A percentile compares a stretch with the other conserved stretches of the same genome.
These are phyloP conservation scores for Fusarium vanettenii DNA, from an alignment of 2,329 filamentous ascomycete species.

Conservation along the genomic window DNA sequence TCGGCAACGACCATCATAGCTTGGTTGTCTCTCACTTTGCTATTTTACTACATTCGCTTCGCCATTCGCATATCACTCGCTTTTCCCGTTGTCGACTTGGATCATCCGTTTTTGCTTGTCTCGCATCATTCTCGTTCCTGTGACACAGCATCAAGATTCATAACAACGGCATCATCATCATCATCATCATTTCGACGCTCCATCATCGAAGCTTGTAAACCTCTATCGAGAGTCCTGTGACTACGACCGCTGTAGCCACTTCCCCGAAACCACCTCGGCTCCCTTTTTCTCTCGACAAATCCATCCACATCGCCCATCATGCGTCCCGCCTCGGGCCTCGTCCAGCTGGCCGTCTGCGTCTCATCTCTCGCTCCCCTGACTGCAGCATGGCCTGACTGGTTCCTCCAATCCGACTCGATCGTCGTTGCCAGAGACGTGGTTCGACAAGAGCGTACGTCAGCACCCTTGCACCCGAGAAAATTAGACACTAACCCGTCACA, in stretches of 20 bases:
- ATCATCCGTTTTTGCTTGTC: constrained; percentile 12
- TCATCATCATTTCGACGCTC: constrained; percentile 5
- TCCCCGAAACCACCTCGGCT: neutral
- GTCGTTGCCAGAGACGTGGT: constrained; percentile 48
- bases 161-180: neutral
- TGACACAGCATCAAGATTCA: neutral
- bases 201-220: constrained; percentile 1
- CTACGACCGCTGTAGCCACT: neutral
- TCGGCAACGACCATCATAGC: constrained; percentile 15
- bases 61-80: constrained; percentile 3
- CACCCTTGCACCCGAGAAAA: neutral
- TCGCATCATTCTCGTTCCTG: constrained; percentile 9
- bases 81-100: constrained; percentile 10
- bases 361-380: constrained; percentile 61
- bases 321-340: constrained; percentile 60
- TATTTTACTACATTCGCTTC: constrained; percentile 31
- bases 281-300: constrained; percentile 5
- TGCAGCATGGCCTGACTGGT: constrained; percentile 68
- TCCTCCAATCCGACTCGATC: constrained; percentile 64
- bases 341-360: constrained; percentile 63
- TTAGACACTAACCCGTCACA: constrained; percentile 15
- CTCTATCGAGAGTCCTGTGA: neutral
- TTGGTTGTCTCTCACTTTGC: constrained; percentile 31
- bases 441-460: constrained; percentile 19
- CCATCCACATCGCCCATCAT: constrained; percentile 50